Evolutionary conservation across 2,329 filamentous ascomycete genomes (phyloP).

Genomic region (Hymenoscyphus scutula): DNA sequence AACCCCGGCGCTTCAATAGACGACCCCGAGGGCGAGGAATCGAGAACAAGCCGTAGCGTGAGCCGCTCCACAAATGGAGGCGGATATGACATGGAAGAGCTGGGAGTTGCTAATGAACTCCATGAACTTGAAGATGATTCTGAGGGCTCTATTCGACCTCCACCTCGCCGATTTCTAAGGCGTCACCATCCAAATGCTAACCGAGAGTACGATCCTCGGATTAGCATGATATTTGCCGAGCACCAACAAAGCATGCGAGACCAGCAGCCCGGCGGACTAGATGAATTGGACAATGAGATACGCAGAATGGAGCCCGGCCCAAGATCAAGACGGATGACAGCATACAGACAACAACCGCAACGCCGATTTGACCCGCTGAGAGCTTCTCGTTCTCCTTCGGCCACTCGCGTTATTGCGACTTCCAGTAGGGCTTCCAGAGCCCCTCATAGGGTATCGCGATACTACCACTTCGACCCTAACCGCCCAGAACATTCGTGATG

Average conservation of each 20-base stretch:
- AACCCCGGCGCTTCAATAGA: slow-evolving; percentile 5
- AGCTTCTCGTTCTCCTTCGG: slow-evolving; percentile 30
- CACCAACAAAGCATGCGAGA: slow-evolving; percentile 31
- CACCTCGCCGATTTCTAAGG: slow-evolving; percentile 24
- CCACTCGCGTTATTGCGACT: slow-evolving; percentile 26
- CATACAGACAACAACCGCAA: slow-evolving; percentile 23
- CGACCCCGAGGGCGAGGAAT: slow-evolving; percentile 10
- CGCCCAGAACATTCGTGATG: neutral
- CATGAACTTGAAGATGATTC: slow-evolving; percentile 30
- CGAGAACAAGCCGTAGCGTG: slow-evolving; percentile 16
- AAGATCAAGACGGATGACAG: slow-evolving; percentile 24
- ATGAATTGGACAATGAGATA: slow-evolving; percentile 18
- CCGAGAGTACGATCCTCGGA: slow-evolving; percentile 32
- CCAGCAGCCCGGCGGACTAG: slow-evolving; percentile 20
- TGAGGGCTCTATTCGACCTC: slow-evolving; percentile 29
- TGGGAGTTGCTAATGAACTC: slow-evolving; percentile 29
- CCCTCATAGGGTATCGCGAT: slow-evolving; percentile 14
- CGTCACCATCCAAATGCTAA: slow-evolving; percentile 17
- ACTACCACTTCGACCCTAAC: slow-evolving; percentile 17
- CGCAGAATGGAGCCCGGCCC: slow-evolving; percentile 23
- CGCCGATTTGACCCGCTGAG: slow-evolving; percentile 27
- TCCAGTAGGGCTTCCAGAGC: slow-evolving; percentile 24
- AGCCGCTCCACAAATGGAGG: slow-evolving; percentile 11
- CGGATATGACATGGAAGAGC: slow-evolving; percentile 17
- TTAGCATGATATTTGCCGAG: slow-evolving; percentile 35